Evolutionary conservation across 2,329 filamentous ascomycete genomes (phyloP), one percentile per base, ranked within the genome.

Genomic region (Cercospora canescens): DNA sequence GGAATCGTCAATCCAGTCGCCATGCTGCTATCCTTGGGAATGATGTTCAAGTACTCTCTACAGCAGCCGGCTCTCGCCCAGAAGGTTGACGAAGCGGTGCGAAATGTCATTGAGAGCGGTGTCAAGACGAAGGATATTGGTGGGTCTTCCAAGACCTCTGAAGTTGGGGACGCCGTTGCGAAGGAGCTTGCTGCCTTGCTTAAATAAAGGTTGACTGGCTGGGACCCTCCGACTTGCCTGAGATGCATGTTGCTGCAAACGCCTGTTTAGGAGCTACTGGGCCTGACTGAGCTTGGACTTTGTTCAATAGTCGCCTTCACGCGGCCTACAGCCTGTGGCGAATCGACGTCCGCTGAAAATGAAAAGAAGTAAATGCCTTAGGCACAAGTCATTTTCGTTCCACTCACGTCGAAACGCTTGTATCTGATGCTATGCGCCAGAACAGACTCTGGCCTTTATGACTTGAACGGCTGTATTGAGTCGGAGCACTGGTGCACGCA

Each of bases 11-110:
- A 96, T 84, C 94, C 94, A 35, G 85, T 98, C 67, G 94, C 94
- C 59, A 94, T 93, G 62, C 93, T 98, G 70, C 87, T 98, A 50
- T 97, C 93, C 12, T 86, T 96, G 14, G 93, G 93, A 75, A 97
- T 98, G 93, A 92, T 99, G 90, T 86, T 97, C 75, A 90, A 93
- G 76, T 98, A 97, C 85, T 97, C 93, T 14, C 87, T 98, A 66
- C 88, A 89, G 75, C 87, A 94, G 71, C 88, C 91, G 32, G 85
- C 88, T 59, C 90, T 97, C 80, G 91, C 94, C 35, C 85, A 87
- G 67, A 88, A 89, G 58, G 88, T 97, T 69, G 93, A 97, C 81
- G 85, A 89, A 67, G 93, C 94, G 3, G 93, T 97, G 59, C 87
- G 87, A 76, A 87, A 85, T 63, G 90, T 92, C 60, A 90, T 97